phyloP scores from a whole-genome alignment of 169 alveolate species.

The Babesia bovis region DNA sequence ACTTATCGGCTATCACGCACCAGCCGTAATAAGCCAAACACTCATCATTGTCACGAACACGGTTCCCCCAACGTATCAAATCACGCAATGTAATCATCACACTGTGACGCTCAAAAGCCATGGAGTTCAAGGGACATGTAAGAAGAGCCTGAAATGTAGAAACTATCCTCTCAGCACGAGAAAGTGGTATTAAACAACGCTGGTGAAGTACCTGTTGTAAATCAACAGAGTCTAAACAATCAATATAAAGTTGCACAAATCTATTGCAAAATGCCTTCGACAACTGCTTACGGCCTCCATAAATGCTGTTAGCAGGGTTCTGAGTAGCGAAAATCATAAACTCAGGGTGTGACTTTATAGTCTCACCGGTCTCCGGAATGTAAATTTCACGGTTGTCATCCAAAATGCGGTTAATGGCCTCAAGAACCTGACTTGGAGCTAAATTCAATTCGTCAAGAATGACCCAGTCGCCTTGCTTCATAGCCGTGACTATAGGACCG shows the following conservation, averaged over 20 bases:
- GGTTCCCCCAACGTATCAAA: conserved; percentile 96
- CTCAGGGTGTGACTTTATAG: conserved; percentile 94
- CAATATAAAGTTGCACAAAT: conserved; percentile 92
- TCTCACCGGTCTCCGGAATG: conserved; percentile 94
- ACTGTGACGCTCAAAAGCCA: conserved; percentile 42
- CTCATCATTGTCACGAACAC: conserved; percentile 81
- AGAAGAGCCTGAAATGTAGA: conserved; percentile 89
- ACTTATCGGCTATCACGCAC: conserved; percentile 91
- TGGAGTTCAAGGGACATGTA: conserved; percentile 48
- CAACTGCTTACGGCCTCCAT: conserved; percentile 98
- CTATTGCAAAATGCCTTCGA: conserved; percentile 98
- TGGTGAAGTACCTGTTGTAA: conserved; percentile 89
- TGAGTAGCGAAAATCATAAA: conserved; percentile 99
- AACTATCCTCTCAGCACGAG: conserved; percentile 91
- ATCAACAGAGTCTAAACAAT: conserved; percentile 90
- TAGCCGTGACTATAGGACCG: conserved; percentile 97
- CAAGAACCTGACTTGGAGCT: conserved; percentile 98
- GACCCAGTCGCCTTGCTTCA: conserved; percentile 97
- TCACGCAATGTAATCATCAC: conserved; percentile 97
- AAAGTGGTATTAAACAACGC: conserved; percentile 92
- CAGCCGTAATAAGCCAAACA: conserved; percentile 90
- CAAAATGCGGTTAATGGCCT: conserved; percentile 96
- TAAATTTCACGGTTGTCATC: conserved; percentile 98
- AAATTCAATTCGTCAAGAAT: conserved; percentile 98
- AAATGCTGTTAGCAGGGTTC: conserved; percentile 96